A percentile compares a stretch with the other conserved stretches of the same genome.
Conservation (phyloP, 495 filamentous ascomycete species). For the Hypomontagnella monticulosa region DNA sequence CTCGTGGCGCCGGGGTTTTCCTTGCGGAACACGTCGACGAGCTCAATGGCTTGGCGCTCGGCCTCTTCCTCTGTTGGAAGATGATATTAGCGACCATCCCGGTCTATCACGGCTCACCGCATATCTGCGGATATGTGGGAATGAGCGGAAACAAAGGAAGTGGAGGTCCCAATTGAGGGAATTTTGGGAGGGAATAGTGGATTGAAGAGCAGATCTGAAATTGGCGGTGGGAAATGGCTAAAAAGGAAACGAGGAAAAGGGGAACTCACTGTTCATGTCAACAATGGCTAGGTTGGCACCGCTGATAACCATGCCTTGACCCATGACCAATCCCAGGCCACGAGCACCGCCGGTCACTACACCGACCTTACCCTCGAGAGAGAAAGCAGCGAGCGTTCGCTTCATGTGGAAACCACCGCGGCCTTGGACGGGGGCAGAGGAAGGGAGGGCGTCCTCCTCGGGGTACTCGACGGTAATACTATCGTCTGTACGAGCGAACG, state of each 20-base stretch:
- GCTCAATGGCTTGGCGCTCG: constrained; percentile 72
- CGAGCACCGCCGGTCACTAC: constrained; percentile 88
- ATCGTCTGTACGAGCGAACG: constrained; percentile 81
- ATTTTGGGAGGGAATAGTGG: neutral
- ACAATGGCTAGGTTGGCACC: constrained; percentile 92
- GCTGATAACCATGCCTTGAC: constrained; percentile 83
- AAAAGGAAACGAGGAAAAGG: neutral
- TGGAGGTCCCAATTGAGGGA: neutral
- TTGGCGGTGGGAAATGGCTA: neutral
- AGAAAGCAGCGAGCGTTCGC: constrained; percentile 68
- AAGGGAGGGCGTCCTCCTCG: constrained; percentile 71
- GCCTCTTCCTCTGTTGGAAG: constrained; percentile 77
- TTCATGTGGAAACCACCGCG: constrained; percentile 67
- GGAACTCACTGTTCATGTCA: constrained; percentile 83
- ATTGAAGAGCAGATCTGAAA: neutral
- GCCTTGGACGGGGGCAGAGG: constrained; percentile 72
- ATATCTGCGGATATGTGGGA: constrained; percentile 19
- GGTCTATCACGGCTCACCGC: constrained; percentile 18
- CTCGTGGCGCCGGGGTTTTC: constrained; percentile 76
- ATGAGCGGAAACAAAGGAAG: constrained; percentile 2
- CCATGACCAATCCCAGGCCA: constrained; percentile 90
- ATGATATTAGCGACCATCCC: constrained; percentile 17
- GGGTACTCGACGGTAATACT: constrained; percentile 80
- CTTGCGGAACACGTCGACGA: constrained; percentile 75
- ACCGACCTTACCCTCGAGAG: constrained; percentile 78